Evolutionary conservation across 2,329 filamentous ascomycete species (phyloP), one percentile per base, ranked within the genome.

Genomic region (Nemania sp.): DNA sequence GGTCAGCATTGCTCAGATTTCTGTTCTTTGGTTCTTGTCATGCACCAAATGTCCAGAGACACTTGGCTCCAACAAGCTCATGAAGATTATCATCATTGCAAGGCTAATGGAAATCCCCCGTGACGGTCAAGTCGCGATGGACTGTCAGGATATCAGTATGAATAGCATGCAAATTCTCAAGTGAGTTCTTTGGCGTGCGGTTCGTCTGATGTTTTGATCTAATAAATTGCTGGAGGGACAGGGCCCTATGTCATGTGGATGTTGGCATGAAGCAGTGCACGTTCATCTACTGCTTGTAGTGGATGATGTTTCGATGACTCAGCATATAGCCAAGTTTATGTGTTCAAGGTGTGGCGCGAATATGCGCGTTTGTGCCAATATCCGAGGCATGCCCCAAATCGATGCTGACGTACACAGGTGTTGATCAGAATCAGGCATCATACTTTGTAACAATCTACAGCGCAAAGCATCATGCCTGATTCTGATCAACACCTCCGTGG

Each of bases 1-100:
- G 56, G 53, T 28, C n/a, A 30, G 50, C 55, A 60, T 59, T 72
- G 75, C 75, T 79, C 77, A 72, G 77, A 79, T 79, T 60, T 79
- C 77, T 76, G 77, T 78, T 79, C 77, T 78, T 72, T 50, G 56
- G 26, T 60, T 60, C 55, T 66, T 54, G 65, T 72, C 60, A 64
- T 73, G 51, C 51, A 63, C 67, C 61, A 44, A 59, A 33, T 56
- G 64, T 59, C 58, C 37, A 23, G 54, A 49, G 45, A 61, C 61
- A 6, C 34, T 57, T 17, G 61, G 64, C 48, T 71, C 64, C 59
- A 66, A 63, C 56, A 58, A 50, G 61, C 54, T 66, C 52, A 22
- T 47, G 48, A 31, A 56, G 22, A 33, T 15, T 61, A 41, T 70
- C 68, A 54, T 70, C 68, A 68, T 57, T 47, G 65, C 66, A 59